Conservation (phyloP, 768 basidiomycete species). For the Suillus subluteus region DNA sequence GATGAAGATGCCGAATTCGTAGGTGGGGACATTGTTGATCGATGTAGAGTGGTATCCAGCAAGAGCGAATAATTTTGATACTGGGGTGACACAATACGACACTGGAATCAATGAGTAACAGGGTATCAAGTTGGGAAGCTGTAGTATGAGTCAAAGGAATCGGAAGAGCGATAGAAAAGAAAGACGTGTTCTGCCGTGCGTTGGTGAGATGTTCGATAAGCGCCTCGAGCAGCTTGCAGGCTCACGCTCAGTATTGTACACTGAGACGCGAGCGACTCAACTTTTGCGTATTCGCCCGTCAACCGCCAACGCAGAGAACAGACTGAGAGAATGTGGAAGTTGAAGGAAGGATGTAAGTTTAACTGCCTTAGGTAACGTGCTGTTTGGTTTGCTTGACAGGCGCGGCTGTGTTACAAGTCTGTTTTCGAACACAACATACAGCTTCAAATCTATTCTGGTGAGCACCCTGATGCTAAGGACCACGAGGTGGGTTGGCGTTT, state of each 20-base stretch:
- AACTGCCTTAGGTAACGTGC: slow-evolving; percentile 21
- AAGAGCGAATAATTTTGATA: background rate
- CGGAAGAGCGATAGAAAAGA: slow-evolving; percentile 40
- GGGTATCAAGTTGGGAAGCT: slow-evolving; percentile 29
- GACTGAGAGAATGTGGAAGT: slow-evolving; percentile 17
- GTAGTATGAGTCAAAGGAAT: slow-evolving; percentile 31
- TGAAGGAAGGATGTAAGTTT: slow-evolving; percentile 15
- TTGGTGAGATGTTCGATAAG: slow-evolving; percentile 40
- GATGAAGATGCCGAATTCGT: slow-evolving; percentile 50
- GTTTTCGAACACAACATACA: slow-evolving; percentile 37
- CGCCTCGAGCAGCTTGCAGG: slow-evolving; percentile 34
- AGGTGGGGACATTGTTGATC: slow-evolving; percentile 49
- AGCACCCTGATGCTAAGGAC: background rate
- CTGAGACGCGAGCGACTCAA: slow-evolving; percentile 33
- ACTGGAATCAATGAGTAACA: slow-evolving; percentile 17
- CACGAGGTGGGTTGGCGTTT: background rate
- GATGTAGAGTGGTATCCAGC: slow-evolving; percentile 22
- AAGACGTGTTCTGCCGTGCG: slow-evolving; percentile 39
- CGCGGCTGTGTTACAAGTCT: slow-evolving; percentile 36
- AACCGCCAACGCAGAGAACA: slow-evolving; percentile 39
- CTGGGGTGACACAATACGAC: slow-evolving; percentile 5
- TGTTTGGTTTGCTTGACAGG: slow-evolving; percentile 26
- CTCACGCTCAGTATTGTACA: slow-evolving; percentile 32
- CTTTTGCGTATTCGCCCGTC: slow-evolving; percentile 37
- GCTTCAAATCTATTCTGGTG: background rate